Conservation (phyloP, 345 rosid genomes). For the Boechera stricta region DNA sequence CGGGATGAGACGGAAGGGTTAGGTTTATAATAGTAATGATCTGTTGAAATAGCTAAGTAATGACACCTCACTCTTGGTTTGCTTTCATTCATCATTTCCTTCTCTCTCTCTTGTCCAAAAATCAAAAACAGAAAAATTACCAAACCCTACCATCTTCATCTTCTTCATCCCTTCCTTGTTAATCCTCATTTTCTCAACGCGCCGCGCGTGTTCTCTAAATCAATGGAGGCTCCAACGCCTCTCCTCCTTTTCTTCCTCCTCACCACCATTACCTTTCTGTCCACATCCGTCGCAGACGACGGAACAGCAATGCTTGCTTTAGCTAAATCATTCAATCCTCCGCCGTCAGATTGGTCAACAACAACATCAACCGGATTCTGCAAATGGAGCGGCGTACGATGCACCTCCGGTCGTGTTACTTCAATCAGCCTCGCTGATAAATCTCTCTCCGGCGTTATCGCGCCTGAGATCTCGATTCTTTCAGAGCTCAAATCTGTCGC, state of each 20-base stretch:
- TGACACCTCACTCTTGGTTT: constrained; percentile 45
- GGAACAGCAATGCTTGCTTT: constrained; percentile 53
- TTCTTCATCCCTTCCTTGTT: neutral
- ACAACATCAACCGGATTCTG: constrained; percentile 51
- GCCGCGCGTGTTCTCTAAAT: constrained; percentile 35
- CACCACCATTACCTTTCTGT: constrained; percentile 22
- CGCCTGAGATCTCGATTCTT: constrained; percentile 61
- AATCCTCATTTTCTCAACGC: neutral
- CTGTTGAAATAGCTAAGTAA: neutral
- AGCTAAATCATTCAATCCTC: constrained; percentile 52
- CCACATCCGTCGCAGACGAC: constrained; percentile 56
- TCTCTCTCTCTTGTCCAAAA: neutral
- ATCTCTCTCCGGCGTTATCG: constrained; percentile 54
- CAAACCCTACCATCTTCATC: constrained; percentile 30
- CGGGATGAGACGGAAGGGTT: constrained; percentile 31
- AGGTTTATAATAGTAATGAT: constrained; percentile 38
- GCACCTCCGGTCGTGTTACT: constrained; percentile 54
- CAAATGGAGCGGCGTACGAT: constrained; percentile 60
- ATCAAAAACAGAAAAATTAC: neutral
- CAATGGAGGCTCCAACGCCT: constrained; percentile 50
- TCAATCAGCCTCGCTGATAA: constrained; percentile 48
- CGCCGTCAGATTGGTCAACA: constrained; percentile 67
- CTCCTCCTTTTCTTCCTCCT: constrained; percentile 41
- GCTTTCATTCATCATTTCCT: constrained; percentile 24
- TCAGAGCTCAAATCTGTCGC: constrained; percentile 54